phyloP scores from a whole-genome alignment of 1,139 yeast genomes.

The Suhomyces maxii region DNA sequence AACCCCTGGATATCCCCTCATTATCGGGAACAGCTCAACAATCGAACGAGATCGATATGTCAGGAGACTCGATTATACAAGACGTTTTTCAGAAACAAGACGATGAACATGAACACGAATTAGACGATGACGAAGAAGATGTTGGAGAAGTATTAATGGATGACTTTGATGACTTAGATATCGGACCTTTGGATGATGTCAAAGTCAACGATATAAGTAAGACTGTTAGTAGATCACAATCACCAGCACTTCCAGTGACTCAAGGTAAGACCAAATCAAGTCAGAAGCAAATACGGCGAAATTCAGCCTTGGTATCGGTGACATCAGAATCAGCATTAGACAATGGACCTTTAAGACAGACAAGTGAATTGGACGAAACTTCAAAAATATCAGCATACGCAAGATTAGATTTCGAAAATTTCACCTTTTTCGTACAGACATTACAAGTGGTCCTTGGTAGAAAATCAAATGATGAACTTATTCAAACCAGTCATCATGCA shows the following conservation, averaged over 20 bases:
- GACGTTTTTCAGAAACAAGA: constrained; percentile 1
- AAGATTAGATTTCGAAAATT: constrained; percentile 85
- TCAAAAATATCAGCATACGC: constrained; percentile 89
- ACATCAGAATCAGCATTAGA: constrained; percentile 22
- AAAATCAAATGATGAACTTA: constrained; percentile 63
- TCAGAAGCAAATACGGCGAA: constrained; percentile 14
- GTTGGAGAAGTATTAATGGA: constrained; percentile 1
- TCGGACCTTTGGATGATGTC: constrained; percentile 16
- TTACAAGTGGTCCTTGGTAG: constrained; percentile 91
- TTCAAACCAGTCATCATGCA: constrained; percentile 51
- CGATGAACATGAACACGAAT: neutral
- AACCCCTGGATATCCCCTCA: constrained; percentile 1
- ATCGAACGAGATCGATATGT: constrained; percentile 1
- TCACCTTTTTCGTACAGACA: constrained; percentile 93
- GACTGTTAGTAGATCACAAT: constrained; percentile 20
- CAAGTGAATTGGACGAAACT: constrained; percentile 20
- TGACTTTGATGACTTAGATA: constrained; percentile 11
- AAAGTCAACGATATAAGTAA: constrained; percentile 12
- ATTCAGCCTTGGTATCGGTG: constrained; percentile 19
- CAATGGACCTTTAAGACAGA: neutral
- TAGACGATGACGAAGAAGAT: neutral
- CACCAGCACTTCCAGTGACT: constrained; percentile 12
- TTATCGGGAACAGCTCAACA: neutral
- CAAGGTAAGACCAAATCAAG: neutral
- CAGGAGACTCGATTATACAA: constrained; percentile 4